Base-by-base conservation (phyloP, 2,329 filamentous ascomycete genomes). In the Talaromyces verruculosus region DNA sequence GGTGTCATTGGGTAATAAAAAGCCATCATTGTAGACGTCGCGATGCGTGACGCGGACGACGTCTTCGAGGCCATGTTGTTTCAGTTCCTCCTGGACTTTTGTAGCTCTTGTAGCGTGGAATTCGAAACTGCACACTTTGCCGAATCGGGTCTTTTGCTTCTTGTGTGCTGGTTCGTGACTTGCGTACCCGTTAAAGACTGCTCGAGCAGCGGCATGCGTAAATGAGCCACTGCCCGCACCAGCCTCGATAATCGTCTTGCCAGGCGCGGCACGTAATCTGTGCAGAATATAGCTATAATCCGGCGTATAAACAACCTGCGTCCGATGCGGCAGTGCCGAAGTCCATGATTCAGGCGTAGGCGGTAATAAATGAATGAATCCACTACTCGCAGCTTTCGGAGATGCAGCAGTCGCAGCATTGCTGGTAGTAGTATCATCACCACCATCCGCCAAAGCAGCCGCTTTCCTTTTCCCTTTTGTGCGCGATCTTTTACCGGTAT, bases 401-500 rank as follows among this genome's bases (percentile, higher is more conserved):
- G 33, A 74, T n/a, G 74, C 71, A 47, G 35, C 7, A 5, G 45
- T 11, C 47, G 73, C 72, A 59, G 60, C 67, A 49, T 72, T 72
- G 39, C 69, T 71, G 25, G 69, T 72, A 22, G 73, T 70, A 5
- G 69, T 73, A 69, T 80, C 81, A 68, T 76, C 61, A 60, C 37
- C 47, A 35, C 37, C 61, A 15, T 58, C 62, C 8, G 55, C 30
- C 11, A 64, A 22, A 45, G 35, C 62, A 25, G 51, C 51, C 3
- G 75, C 81, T 63, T 83, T 83, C 45, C 82, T 82, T 67, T 86
- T 84, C 51, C 61, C 37, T 30, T 30, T 65, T 6, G 33, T 90
- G 61, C 90, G 86, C 39, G 92, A 92, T 71, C 93, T 84, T n/a
- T 92, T 95, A 13, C 93, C 93, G 0, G 93, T 97, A 73, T 97